phyloP scores from a whole-genome alignment of 192 early-diverging fungal genomes.

The Linnemannia schmuckeri region DNA sequence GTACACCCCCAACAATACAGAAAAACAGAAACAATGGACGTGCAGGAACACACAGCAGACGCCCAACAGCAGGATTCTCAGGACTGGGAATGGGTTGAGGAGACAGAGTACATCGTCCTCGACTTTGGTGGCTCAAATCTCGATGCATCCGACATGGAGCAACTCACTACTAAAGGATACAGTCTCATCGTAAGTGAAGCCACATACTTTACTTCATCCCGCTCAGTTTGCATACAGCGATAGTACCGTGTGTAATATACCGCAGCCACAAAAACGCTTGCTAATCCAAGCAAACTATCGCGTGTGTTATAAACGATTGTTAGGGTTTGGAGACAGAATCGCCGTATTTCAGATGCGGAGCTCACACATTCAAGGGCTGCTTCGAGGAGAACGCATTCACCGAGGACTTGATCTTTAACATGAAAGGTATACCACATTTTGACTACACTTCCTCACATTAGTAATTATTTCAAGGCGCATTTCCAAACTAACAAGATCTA shows the following conservation, averaged over 20 bases:
- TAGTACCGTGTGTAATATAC: neutral
- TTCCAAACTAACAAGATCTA: neutral
- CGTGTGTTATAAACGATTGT: neutral
- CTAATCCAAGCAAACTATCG: neutral
- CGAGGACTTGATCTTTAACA: conserved; percentile 46
- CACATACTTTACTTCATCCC: too few relatives aligned
- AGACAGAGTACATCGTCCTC: conserved; percentile 43
- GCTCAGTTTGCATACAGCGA: neutral
- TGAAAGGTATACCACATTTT: conserved; percentile 27
- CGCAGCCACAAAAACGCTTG: neutral
- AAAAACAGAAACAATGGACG: neutral
- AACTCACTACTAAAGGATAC: conserved; percentile 13
- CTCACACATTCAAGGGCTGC: conserved; percentile 29
- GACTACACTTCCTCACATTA: neutral
- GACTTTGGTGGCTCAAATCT: conserved; percentile 39
- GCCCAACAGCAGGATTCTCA: conserved; percentile 5
- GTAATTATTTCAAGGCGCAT: neutral
- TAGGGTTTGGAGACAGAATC: conserved; percentile 41
- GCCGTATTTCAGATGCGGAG: conserved; percentile 36
- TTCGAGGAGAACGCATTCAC: conserved; percentile 46
- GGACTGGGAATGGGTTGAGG: conserved; percentile 55
- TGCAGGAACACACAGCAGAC: neutral
- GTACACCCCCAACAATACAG: neutral
- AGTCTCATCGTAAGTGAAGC: conserved; percentile 26
- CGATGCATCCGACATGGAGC: conserved; percentile 26